Evolutionary conservation across 371 early-diverging fungal genomes (phyloP), one percentile per base, ranked within the genome.

Genomic region (Chytridium lagenaria): DNA sequence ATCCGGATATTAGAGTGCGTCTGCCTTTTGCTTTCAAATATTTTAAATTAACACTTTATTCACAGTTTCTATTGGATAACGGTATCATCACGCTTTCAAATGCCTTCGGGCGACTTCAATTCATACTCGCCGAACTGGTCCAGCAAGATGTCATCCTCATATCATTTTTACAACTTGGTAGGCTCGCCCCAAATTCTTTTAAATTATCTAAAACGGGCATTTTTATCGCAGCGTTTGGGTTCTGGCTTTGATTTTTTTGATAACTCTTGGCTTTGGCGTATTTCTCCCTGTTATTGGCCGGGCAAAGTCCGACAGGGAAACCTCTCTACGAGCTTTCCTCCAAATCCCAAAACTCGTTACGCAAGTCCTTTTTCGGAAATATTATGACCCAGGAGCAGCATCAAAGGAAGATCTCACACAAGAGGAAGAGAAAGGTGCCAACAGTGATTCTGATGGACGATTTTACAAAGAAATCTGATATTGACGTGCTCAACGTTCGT

Each of bases 251-350:
- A 10, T 72, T 2, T 7, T 51, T 23, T 38, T 72, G 19, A 1
- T 67, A 1, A 22, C 36, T 16, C 40, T 65, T 38, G 70, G 28
- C 15, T 37, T 67, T 19, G 59, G 50, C 16, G 33, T 78, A 22
- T 78, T 78, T 52, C 22, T 51, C 23, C 78, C 78, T 28, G 75
- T 71, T 15, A 71, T 78, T 12, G 30, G 39, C 0, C 67, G 61
- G 36, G 78, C 78, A 3, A 70, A 72, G 66, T 26, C 63, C 12
- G 71, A 71, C 28, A 26, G 78, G 12, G 69, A 74, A 50, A 68
- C 73, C 10, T 72, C 78, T n/a, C 40, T 78, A 30, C 64, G 67
- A 28, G 78, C 78, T 30, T 78, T 78, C 55, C 67, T 78, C 31
- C 75, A 78, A 59, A 70, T 78, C 23, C 78, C 78, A 1, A 70